Percentiles rank a stretch among this genome's conserved stretches.
These are phyloP conservation scores for Stenogyne calaminthoides DNA, from an alignment of 305 asterid genomes.

Conservation along the genomic window DNA sequence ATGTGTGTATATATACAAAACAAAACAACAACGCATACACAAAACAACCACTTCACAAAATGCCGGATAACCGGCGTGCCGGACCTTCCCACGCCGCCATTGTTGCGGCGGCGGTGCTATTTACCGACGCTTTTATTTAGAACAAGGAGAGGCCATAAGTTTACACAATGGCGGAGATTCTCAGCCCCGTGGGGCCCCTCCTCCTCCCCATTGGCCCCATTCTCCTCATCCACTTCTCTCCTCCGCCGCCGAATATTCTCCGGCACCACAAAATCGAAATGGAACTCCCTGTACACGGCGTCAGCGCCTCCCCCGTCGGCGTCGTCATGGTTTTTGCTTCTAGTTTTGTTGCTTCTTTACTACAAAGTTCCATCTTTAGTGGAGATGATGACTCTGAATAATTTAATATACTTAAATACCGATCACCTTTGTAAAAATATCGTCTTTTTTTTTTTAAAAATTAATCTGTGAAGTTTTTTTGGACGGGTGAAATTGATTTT, in stretches of 20 bases:
- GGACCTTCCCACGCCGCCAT: slow-evolving; percentile 66
- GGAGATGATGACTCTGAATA: slow-evolving; percentile 55
- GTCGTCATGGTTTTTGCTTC: slow-evolving; percentile 51
- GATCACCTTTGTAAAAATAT: no score
- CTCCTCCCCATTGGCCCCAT: slow-evolving; percentile 58
- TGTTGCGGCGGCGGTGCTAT: slow-evolving; percentile 41
- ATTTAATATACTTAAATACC: not conserved
- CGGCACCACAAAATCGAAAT: slow-evolving; percentile 40
- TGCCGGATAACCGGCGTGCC: slow-evolving; percentile 56
- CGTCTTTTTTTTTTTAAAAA: no score
- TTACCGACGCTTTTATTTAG: slow-evolving; percentile 53
- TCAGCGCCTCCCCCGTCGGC: slow-evolving; percentile 65
- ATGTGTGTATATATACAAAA: not conserved
- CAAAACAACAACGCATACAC: not conserved
- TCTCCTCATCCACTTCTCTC: slow-evolving; percentile 61
- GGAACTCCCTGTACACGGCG: slow-evolving; percentile 39
- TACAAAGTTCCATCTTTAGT: slow-evolving; percentile 52
- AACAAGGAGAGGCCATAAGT: slow-evolving; percentile 57
- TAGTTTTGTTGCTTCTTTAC: slow-evolving; percentile 54
- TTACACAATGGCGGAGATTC: slow-evolving; percentile 53
- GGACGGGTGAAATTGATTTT: accelerated
- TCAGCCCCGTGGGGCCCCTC: slow-evolving; percentile 61
- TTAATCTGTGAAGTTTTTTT: no score
- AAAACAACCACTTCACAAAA: slow-evolving; percentile 17
- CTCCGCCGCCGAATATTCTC: slow-evolving; percentile 57